Percentiles rank a stretch among this genome's conserved stretches.
phyloP scores from a whole-genome alignment of 2,329 filamentous ascomycete genomes.

The Aspergillus terreus region DNA sequence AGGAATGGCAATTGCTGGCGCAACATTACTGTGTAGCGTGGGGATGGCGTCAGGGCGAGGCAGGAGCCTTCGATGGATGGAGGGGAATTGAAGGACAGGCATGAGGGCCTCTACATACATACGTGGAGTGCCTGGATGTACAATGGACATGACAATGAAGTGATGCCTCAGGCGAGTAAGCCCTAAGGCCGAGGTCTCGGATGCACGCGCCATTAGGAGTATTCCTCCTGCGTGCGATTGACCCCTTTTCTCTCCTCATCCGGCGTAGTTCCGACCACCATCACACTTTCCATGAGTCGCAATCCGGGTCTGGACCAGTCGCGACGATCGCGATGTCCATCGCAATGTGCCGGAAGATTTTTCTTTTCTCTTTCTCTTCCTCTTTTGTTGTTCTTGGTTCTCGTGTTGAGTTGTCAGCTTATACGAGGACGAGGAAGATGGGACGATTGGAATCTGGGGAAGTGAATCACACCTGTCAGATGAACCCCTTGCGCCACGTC shows the following conservation, averaged over 20 bases:
- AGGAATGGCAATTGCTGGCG: conserved; percentile 86
- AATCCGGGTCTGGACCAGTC: neutral
- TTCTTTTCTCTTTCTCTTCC: too few species aligned
- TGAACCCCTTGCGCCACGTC: too few species aligned
- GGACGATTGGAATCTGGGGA: neutral
- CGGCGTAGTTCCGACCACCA: neutral
- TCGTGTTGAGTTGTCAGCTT: neutral
- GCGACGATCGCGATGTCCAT: neutral
- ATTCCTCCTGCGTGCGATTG: neutral
- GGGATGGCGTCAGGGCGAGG: conserved; percentile 63
- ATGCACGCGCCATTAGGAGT: neutral
- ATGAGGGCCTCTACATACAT: neutral
- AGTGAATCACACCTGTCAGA: too few species aligned
- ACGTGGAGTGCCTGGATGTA: neutral
- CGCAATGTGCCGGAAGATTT: neutral
- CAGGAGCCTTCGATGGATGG: conserved; percentile 35
- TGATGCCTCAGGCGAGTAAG: neutral
- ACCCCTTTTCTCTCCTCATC: neutral
- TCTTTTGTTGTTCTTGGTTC: too few species aligned
- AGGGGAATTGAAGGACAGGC: conserved; percentile 27
- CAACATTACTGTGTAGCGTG: conserved; percentile 87
- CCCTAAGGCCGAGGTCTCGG: neutral
- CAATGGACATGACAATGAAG: neutral
- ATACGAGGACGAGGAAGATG: neutral
- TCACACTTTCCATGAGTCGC: neutral